Evolutionary conservation across 805 yeast species (phyloP).

Genomic region (Ogataea angusta): DNA sequence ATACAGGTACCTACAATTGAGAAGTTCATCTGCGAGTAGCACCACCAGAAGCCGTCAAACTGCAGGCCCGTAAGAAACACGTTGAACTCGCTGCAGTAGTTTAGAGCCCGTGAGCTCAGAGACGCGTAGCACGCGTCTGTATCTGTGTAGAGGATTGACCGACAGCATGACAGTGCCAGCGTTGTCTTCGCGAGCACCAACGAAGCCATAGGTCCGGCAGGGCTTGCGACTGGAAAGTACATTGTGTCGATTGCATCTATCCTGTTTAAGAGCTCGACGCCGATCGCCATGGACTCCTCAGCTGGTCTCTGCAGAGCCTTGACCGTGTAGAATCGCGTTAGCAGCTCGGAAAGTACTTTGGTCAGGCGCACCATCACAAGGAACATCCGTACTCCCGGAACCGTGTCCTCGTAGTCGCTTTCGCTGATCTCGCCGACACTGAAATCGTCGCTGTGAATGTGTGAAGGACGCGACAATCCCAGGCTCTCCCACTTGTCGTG

Average conservation of each 20-base stretch:
- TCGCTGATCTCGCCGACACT: constrained; percentile 56
- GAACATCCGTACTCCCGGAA: constrained; percentile 5
- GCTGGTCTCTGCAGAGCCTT: too few species aligned
- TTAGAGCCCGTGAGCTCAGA: not conserved
- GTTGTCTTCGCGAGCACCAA: constrained; percentile 7
- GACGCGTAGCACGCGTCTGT: not conserved
- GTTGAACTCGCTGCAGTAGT: not conserved
- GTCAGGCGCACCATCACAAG: constrained; percentile 7
- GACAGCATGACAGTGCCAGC: constrained; percentile 2
- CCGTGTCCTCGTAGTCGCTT: constrained; percentile 47
- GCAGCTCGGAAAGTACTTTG: not conserved
- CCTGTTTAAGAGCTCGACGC: not conserved
- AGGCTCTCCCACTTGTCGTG: constrained; percentile 36
- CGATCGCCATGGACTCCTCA: not conserved
- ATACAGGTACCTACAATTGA: constrained; percentile 3
- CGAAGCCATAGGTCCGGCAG: not conserved
- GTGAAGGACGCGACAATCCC: constrained; percentile 32
- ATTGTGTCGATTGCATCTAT: constrained; percentile 1
- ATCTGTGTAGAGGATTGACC: constrained; percentile 1
- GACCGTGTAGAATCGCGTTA: too few species aligned
- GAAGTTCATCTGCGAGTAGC: constrained; percentile 9
- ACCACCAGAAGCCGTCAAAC: constrained; percentile 10
- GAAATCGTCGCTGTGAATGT: constrained; percentile 43
- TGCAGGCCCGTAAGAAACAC: constrained; percentile 2
- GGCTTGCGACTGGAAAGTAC: constrained; percentile 5